Evolutionary conservation across 2,329 filamentous ascomycete species (phyloP).

Genomic region (Phoma herbarum): DNA sequence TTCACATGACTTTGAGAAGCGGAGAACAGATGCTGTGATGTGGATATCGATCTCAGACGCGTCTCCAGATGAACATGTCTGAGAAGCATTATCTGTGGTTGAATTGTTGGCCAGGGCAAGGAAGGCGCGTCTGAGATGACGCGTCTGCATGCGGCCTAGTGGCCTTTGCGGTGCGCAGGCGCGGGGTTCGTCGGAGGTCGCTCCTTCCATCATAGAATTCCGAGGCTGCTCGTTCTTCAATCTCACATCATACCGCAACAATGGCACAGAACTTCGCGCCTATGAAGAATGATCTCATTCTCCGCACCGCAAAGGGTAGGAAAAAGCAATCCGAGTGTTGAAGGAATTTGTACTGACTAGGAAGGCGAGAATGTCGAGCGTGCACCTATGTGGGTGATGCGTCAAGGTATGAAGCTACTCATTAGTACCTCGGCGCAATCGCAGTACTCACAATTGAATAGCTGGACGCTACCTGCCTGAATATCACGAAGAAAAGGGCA

Average conservation of each 20-base stretch:
- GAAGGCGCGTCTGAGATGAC: slow-evolving; percentile 17
- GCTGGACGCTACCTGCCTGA: slow-evolving; percentile 97
- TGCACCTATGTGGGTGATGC: slow-evolving; percentile 98
- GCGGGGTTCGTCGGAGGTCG: slow-evolving; percentile 37
- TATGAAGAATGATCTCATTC: slow-evolving; percentile 89
- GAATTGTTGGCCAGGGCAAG: background rate
- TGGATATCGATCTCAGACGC: slow-evolving; percentile 6
- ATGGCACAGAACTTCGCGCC: slow-evolving; percentile 79
- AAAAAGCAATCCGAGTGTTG: no score
- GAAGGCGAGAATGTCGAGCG: slow-evolving; percentile 89
- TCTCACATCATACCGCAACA: slow-evolving; percentile 37
- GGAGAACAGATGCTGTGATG: background rate
- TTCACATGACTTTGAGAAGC: slow-evolving; percentile 4
- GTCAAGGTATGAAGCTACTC: slow-evolving; percentile 74
- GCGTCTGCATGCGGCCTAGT: slow-evolving; percentile 31
- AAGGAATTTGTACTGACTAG: slow-evolving; percentile 26
- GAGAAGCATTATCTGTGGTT: slow-evolving; percentile 32
- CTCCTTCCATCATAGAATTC: slow-evolving; percentile 24
- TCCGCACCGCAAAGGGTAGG: slow-evolving; percentile 87
- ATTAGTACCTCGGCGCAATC: slow-evolving; percentile 1
- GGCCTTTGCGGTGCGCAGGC: slow-evolving; percentile 25
- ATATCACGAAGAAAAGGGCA: slow-evolving; percentile 94
- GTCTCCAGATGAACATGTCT: slow-evolving; percentile 18
- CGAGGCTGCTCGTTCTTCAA: slow-evolving; percentile 20
- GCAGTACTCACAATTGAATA: slow-evolving; percentile 51